Base-by-base conservation (phyloP, 352 stramenopile genomes). In the Phytophthora ohioensis region DNA sequence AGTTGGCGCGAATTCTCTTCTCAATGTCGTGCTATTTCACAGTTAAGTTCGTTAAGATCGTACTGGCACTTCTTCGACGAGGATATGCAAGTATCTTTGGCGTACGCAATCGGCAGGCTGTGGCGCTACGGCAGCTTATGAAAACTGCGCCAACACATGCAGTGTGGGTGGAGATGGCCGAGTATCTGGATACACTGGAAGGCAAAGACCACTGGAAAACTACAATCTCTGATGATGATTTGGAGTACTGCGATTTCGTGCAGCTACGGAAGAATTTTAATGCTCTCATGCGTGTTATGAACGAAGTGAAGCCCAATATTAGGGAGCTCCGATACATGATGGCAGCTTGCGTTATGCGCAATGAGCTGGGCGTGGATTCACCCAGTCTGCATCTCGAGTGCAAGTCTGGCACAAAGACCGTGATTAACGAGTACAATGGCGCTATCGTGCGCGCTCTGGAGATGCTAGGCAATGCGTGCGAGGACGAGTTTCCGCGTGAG, bases 221-320 rank as follows among this genome's bases (percentile, higher is more conserved):
- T 11, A 75, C 51, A 3, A 76, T 91, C 41, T 71, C 61, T 2
- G 53, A 64, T 0, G 83, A 90, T 3, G 81, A 91, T 41, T 56
- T 84, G 38, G 81, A 92, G 17, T 74, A 81, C 43, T 93, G 84
- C 45, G 85, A 93, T 66, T 93, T 93, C 56, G 54, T 52, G 0
- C 84, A 91, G 46, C 68, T 91, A 13, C 42, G 66, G 5, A 71
- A 65, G 39, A 88, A 85, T 57, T 77, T 79, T 0, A 64, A 73
- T 45, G 66, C 73, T 21, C 59, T 91, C 8, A 57, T 60, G 31
- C 68, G 71, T 8, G 69, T 55, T 35, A 70, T 80, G 52, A 36
- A 70, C 21, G 69, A 61, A 57, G 49, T 66, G 47, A 57, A 67
- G 13, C 64, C 74, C 0, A 87, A 84, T 58, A 59, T 90, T 3